Evolutionary conservation across 1,284 basidiomycete species (phyloP).

Genomic region (Xerocomus nothofagi): DNA sequence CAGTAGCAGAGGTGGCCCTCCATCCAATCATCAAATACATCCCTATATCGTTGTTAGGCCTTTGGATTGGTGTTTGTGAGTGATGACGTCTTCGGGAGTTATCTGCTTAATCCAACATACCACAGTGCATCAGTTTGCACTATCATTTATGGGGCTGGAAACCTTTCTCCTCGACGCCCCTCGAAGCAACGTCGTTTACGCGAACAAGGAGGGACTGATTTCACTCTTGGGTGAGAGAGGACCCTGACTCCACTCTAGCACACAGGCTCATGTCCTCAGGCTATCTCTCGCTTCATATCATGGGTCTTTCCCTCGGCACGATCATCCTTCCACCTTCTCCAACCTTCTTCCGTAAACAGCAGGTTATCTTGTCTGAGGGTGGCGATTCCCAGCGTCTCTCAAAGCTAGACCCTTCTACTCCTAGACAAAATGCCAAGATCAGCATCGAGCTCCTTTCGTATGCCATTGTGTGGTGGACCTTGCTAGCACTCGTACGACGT

Average conservation of each 20-base stretch:
- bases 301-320: constrained; percentile 83
- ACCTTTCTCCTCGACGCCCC: constrained; percentile 64
- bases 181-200: constrained; percentile 64
- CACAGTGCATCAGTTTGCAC: constrained; percentile 67
- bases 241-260: not conserved
- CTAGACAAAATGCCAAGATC: constrained; percentile 66
- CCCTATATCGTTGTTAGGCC: constrained; percentile 64
- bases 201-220: constrained; percentile 91
- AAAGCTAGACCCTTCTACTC: constrained; percentile 25
- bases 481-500: constrained; percentile 46
- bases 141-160: constrained; percentile 59
- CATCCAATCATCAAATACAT: constrained; percentile 61
- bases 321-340: constrained; percentile 79
- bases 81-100: constrained; percentile 5
- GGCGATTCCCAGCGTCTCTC: constrained; percentile 9
- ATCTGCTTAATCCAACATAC: not conserved
- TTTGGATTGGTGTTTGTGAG: constrained; percentile 66
- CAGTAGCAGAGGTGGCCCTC: constrained; percentile 70
- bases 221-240: constrained; percentile 65
- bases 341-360: constrained; percentile 61
- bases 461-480: constrained; percentile 74
- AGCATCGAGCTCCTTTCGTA: constrained; percentile 79
- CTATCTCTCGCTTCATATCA: constrained; percentile 86
- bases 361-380: constrained; percentile 20
- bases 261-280: constrained; percentile 46